Percentiles rank a stretch among this genome's conserved stretches.
Conservation (phyloP, 2,329 filamentous ascomycete genomes). For the Pseudogymnoascus sp. region DNA sequence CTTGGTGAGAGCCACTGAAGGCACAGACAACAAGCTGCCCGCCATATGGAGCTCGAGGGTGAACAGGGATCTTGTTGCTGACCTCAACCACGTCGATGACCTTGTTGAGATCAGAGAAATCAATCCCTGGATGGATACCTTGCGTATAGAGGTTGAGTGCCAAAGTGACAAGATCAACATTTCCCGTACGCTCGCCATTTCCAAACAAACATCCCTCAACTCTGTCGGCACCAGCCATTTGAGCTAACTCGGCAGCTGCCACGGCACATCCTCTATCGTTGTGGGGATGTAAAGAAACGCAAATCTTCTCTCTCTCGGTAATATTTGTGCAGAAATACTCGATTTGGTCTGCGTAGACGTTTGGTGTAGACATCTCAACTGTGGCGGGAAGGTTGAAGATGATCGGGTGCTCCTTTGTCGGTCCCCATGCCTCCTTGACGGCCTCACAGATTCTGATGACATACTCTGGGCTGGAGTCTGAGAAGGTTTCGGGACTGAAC, state of each 20-base stretch:
- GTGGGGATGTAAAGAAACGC: constrained; percentile 85
- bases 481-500: constrained; percentile 84
- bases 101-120: constrained; percentile 81
- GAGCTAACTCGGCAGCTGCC: constrained; percentile 82
- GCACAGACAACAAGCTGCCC: constrained; percentile 88
- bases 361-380: constrained; percentile 89
- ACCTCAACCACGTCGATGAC: constrained; percentile 86
- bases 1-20: constrained; percentile 88
- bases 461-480: constrained; percentile 79
- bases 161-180: constrained; percentile 89
- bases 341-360: constrained; percentile 92
- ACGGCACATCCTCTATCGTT: constrained; percentile 89
- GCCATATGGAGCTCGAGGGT: constrained; percentile 82
- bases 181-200: constrained; percentile 92
- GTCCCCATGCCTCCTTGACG: constrained; percentile 89
- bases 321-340: constrained; percentile 92
- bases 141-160: constrained; percentile 94
- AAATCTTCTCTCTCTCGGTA: constrained; percentile 75
- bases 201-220: constrained; percentile 93
- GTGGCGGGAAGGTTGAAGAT: constrained; percentile 97
- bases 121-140: constrained; percentile 74
- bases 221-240: constrained; percentile 92
- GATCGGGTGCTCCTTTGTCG: constrained; percentile 69
- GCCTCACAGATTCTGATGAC: constrained; percentile 80
- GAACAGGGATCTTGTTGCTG: constrained; percentile 91